Conservation (phyloP, 202 grass and related monocot species). For the Carex sylvatica region DNA sequence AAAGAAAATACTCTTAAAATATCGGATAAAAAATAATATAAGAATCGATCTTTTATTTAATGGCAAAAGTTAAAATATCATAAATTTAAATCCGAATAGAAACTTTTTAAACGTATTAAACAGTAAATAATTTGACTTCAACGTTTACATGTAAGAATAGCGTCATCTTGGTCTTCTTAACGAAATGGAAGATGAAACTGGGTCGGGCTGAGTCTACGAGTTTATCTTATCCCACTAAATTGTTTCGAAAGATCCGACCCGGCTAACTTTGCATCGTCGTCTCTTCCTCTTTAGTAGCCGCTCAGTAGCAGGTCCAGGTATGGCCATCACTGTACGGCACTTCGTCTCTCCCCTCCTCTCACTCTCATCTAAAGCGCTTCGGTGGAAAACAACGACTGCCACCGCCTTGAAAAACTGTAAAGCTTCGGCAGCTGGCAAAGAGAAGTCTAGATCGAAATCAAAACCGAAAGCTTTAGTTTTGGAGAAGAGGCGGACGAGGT, state of each 20-base stretch:
- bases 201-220: not conserved
- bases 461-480: conserved; percentile 48
- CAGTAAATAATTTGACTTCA: no score
- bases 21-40: not conserved
- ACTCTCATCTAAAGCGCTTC: conserved; percentile 16
- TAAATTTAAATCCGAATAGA: no score
- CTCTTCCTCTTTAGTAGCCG: not conserved
- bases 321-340: not conserved
- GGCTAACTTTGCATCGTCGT: not conserved
- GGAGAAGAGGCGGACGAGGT: conserved; percentile 75
- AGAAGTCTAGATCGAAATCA: conserved; percentile 25
- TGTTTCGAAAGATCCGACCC: not conserved
- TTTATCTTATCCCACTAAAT: not conserved
- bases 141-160: no score
- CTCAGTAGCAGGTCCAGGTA: not conserved
- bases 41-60: no score
- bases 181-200: not conserved
- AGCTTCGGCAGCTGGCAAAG: conserved; percentile 18
- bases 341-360: conserved; percentile 26
- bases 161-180: not conserved
- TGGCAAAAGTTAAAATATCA: no score
- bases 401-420: conserved; percentile 22
- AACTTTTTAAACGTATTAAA: not conserved
- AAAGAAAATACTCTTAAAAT: not conserved
- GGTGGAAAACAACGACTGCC: conserved; percentile 4